Evolutionary conservation across 495 filamentous ascomycete species (phyloP), one percentile per base, ranked within the genome.

Genomic region (Hypoxylon fragiforme): DNA sequence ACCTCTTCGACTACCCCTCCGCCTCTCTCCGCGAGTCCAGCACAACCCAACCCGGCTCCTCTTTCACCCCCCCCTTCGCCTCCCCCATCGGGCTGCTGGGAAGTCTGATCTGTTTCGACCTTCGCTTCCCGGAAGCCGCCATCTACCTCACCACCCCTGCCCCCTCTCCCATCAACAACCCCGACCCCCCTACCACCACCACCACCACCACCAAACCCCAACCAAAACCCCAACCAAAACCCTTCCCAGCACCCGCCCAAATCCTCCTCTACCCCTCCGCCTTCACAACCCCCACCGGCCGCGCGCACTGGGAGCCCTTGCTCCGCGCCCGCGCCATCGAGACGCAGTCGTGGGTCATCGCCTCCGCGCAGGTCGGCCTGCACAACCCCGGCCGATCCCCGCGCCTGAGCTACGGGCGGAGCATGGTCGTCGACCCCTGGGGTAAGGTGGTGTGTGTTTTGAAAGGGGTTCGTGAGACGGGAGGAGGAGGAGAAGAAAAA

Each of bases 401-500:
- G 65, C 73, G 92, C 38, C 75, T 76, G 19, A 95, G 89, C 73
- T 97, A 95, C 70, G 94, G 94, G 0, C 86, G 92, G 69, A 88
- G 89, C 40, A 85, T 95, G 78, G 86, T 96, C 30, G 78, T 97
- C 13, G 84, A 86, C 61, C 92, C 92, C 0, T 96, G 92, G 92
- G 92, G 92, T 0, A 78, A 81, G 37, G 78, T 97, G 2, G 37
- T 94, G 16, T 79, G 83, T 1, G 76, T 85, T 57, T 70, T 92
- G 22, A 78, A 76, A 55, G 73, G 83, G 57, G 65, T 81, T 70
- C 62, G 69, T 31, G 63, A 72, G 19, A 70, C 62, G 69, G 34
- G 63, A 72, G 19, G 68, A 71, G 14, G 57, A 50, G 57, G 75
- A 84, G 50, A n/a, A n/a, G n/a, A n/a, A n/a, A n/a, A n/a, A n/a